These are phyloP conservation scores for Colletotrichum sp. DNA, from an alignment of 2,329 filamentous ascomycete genomes.

Conservation along the genomic window DNA sequence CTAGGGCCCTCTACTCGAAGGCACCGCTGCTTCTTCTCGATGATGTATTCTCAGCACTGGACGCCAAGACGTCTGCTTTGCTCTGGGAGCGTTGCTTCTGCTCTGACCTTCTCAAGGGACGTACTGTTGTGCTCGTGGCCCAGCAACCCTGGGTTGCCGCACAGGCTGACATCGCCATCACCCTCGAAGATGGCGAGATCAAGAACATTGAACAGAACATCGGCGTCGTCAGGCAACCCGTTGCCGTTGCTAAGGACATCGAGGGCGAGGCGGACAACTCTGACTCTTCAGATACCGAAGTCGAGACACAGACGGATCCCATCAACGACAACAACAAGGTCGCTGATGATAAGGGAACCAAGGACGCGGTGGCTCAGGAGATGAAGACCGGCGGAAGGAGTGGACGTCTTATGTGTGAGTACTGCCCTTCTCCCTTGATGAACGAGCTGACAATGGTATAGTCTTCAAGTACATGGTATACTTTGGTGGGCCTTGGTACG, in stretches of 20 bases:
- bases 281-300: slow-evolving; percentile 27
- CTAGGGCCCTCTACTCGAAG: slow-evolving; percentile 62
- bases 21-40: slow-evolving; percentile 61
- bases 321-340: slow-evolving; percentile 36
- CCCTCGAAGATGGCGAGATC: slow-evolving; percentile 50
- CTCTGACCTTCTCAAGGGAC: slow-evolving; percentile 54
- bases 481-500: slow-evolving; percentile 51
- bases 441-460: slow-evolving; percentile 24
- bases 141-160: slow-evolving; percentile 59
- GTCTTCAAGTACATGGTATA: slow-evolving; percentile 57
- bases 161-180: slow-evolving; percentile 52
- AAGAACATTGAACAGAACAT: slow-evolving; percentile 47
- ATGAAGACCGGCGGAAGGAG: slow-evolving; percentile 50
- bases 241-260: slow-evolving; percentile 44
- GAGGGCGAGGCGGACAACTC: slow-evolving; percentile 37
- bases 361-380: slow-evolving; percentile 52
- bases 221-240: slow-evolving; percentile 47
- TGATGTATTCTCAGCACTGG: slow-evolving; percentile 64
- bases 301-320: slow-evolving; percentile 31
- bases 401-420: slow-evolving; percentile 49
- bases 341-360: slow-evolving; percentile 37
- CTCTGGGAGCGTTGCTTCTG: slow-evolving; percentile 65
- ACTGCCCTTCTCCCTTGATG: too few relatives aligned
- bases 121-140: slow-evolving; percentile 62
- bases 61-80: slow-evolving; percentile 60